Evolutionary conservation across 2,329 filamentous ascomycete genomes (phyloP), one percentile per base, ranked within the genome.

Genomic region (Coleophoma cylindrospora): DNA sequence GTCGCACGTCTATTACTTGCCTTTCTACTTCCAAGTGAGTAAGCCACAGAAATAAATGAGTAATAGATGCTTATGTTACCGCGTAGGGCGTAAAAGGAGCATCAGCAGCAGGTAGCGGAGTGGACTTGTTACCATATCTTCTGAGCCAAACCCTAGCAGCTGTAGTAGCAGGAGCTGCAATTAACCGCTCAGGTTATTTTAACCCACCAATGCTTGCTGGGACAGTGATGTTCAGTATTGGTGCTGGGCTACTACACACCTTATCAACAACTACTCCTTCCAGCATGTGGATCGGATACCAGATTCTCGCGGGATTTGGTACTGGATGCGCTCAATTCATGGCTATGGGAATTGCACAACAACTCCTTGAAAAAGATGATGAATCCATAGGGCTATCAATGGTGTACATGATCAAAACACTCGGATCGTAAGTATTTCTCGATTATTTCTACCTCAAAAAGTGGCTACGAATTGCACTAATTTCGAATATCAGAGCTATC

Each of bases 11-110:
- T 50, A 50, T 14, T 47, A 19, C 19, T 33, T 33, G 68, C 27
- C 40, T 65, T 19, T 61, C 58, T 3, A 63, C 57, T 45, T 7
- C 34, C 57, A 9, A 49, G 32, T 19, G 34, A 43, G n/a, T 41
- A 21, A 9, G 33, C 10, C 3, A 11, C 13, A 17, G 34, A 36
- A 5, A 15, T 27, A 8, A 36, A 38, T 32, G 44, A 34, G 15
- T 40, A 40, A 34, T 33, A 50, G 15, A 47, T 47, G 13, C 12
- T 50, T 5, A 22, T 22, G 3, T 19, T 33, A 8, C 14, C 32
- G 12, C 21, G 43, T 70, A 74, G 44, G 68, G 68, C 6, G 67
- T 73, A 50, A 66, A 68, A 32, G 66, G 64, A n/a, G 64, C 69
- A 15, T 67, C 68, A 6, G 51, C 51, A 5, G 57, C 64, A 73